phyloP scores from a whole-genome alignment of 2,329 filamentous ascomycete genomes.

The Mycogone perniciosa region DNA sequence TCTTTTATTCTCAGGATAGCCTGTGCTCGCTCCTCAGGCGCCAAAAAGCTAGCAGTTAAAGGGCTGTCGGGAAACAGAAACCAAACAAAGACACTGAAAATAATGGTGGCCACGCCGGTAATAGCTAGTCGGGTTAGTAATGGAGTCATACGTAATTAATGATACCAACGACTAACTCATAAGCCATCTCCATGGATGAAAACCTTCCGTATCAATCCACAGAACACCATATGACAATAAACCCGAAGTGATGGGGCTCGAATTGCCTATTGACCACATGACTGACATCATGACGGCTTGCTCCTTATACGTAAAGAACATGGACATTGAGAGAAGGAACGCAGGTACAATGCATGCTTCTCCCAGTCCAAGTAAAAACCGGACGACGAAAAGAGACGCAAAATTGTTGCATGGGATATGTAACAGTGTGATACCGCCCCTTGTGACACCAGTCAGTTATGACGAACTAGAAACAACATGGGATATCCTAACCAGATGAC shows the following conservation, averaged over 20 bases:
- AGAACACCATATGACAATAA: constrained; percentile 26
- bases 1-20: constrained; percentile 26
- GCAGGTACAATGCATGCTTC: constrained; percentile 21
- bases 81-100: constrained; percentile 15
- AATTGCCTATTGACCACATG: constrained; percentile 35
- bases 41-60: constrained; percentile 17
- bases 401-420: constrained; percentile 24
- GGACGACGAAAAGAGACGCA: constrained; percentile 23
- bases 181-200: constrained; percentile 34
- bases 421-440: constrained; percentile 25
- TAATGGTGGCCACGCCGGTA: constrained; percentile 14
- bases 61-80: constrained; percentile 12
- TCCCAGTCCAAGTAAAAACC: constrained; percentile 22
- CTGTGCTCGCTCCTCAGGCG: constrained; percentile 20
- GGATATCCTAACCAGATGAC: constrained; percentile 15
- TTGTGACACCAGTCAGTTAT: constrained; percentile 1
- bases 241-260: constrained; percentile 26
- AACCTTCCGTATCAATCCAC: constrained; percentile 28
- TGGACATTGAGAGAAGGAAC: constrained; percentile 23
- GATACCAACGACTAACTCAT: constrained; percentile 22
- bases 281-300: constrained; percentile 29
- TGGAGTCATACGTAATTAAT: neutral
- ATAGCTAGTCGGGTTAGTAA: constrained; percentile 11
- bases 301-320: constrained; percentile 32
- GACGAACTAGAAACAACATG: neutral